These are phyloP conservation scores for Boletus fagicola DNA, from an alignment of 768 basidiomycete genomes.

Conservation along the genomic window DNA sequence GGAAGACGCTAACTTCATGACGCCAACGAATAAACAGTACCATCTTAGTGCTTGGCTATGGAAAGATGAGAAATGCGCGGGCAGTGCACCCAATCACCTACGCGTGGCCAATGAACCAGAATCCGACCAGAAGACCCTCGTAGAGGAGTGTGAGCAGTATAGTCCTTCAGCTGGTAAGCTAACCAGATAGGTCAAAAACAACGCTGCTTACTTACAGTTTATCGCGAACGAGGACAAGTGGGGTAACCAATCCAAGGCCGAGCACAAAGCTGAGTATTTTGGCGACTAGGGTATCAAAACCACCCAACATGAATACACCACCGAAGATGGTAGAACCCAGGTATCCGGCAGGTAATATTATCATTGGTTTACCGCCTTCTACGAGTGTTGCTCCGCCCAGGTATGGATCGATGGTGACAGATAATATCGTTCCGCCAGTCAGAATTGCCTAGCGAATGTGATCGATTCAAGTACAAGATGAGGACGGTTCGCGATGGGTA, in stretches of 20 bases:
- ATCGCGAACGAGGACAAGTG: conserved; percentile 82
- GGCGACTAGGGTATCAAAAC: conserved; percentile 86
- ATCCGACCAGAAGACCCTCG: conserved; percentile 84
- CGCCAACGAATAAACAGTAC: conserved; percentile 79
- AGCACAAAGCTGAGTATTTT: conserved; percentile 92
- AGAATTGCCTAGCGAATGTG: conserved; percentile 57
- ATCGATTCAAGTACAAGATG: conserved; percentile 5
- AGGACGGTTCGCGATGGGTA: conserved; percentile 6
- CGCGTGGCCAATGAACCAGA: conserved; percentile 96
- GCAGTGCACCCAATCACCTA: conserved; percentile 36
- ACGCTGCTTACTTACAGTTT: conserved; percentile 63
- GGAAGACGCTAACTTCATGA: conserved; percentile 67
- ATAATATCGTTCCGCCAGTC: conserved; percentile 73
- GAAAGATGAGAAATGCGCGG: conserved; percentile 9
- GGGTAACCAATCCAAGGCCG: conserved; percentile 82
- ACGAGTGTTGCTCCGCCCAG: conserved; percentile 63
- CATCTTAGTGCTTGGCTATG: conserved; percentile 74
- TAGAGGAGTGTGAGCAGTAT: conserved; percentile 79
- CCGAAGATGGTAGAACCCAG: conserved; percentile 80
- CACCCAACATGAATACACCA: conserved; percentile 77
- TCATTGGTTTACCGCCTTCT: conserved; percentile 68
- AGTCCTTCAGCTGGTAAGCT: conserved; percentile 52
- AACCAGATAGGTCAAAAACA: not conserved
- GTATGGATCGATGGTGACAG: conserved; percentile 82
- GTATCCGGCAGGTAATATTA: conserved; percentile 79